phyloP scores from a whole-genome alignment of 2,329 filamentous ascomycete species.

The Thelonectria discophora region DNA sequence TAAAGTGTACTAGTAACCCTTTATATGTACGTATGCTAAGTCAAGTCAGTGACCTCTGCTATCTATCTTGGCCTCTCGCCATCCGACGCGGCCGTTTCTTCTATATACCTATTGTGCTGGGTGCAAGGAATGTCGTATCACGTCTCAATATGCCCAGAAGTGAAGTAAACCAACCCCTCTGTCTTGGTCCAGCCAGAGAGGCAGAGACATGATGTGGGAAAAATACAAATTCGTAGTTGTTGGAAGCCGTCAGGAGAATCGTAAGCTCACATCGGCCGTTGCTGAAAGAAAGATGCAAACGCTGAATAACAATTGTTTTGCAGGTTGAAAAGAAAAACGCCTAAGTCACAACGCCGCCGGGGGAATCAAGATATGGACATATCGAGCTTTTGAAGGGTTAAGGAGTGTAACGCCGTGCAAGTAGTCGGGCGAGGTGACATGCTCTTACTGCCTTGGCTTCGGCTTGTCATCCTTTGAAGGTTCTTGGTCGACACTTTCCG shows the following conservation, averaged over 20 bases:
- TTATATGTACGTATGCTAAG: constrained; percentile 1
- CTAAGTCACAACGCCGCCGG: not conserved
- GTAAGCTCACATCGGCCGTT: not conserved
- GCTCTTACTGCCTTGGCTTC: not conserved
- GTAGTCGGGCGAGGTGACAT: not conserved
- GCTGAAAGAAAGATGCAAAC: not conserved
- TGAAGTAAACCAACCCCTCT: constrained; percentile 8
- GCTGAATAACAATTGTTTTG: not conserved
- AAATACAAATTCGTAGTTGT: constrained; percentile 16
- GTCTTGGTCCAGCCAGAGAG: constrained; percentile 9
- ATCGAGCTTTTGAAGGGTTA: no score
- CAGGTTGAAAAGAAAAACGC: not conserved
- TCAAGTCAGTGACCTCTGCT: constrained; percentile 5
- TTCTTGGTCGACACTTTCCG: not conserved
- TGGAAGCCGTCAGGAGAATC: constrained; percentile 1
- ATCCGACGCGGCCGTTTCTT: constrained; percentile 5
- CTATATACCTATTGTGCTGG: constrained; percentile 3
- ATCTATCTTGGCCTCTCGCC: constrained; percentile 4
- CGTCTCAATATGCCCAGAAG: constrained; percentile 17
- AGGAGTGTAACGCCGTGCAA: no score
- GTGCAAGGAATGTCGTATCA: constrained; percentile 15
- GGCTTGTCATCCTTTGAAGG: constrained; percentile 5
- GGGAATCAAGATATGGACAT: not conserved
- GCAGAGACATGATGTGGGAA: constrained; percentile 11
- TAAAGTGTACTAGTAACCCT: not conserved